Evolutionary conservation across 225 moss, liverwort and hornwort species (phyloP).

Genomic region (Pseudoscleropodium purum): DNA sequence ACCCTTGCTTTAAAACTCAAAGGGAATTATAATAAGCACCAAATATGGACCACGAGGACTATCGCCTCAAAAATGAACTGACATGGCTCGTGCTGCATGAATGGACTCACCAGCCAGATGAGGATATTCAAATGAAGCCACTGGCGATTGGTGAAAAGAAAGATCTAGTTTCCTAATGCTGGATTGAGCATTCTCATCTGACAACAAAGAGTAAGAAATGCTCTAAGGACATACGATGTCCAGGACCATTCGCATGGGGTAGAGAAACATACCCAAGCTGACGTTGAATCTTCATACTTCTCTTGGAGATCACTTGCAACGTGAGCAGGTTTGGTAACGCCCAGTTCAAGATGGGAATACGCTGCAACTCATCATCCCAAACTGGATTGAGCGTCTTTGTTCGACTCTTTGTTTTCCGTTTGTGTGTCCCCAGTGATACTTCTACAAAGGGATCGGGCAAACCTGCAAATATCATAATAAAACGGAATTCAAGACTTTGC

Average conservation of each 20-base stretch:
- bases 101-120: neutral
- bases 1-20: neutral
- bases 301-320: constrained; percentile 38
- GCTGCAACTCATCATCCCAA: constrained; percentile 24
- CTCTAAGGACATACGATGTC: neutral
- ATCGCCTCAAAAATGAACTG: neutral
- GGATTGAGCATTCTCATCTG: neutral
- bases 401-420: constrained; percentile 6
- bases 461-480: constrained; percentile 4
- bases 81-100: neutral
- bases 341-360: constrained; percentile 34
- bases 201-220: neutral
- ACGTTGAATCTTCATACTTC: neutral
- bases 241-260: neutral
- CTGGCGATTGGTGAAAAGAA: neutral
- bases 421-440: constrained; percentile 17
- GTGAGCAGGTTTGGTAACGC: constrained; percentile 36
- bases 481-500: neutral
- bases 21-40: neutral
- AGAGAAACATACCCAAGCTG: constrained; percentile 36
- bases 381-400: constrained; percentile 14
- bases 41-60: neutral
- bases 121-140: neutral
- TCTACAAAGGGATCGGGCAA: constrained; percentile 28
- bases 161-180: neutral